Evolutionary conservation across 177 flowering plant genomes (phyloP), one percentile per base, ranked within the genome.

Genomic region (Tripterygium wilfordii): DNA sequence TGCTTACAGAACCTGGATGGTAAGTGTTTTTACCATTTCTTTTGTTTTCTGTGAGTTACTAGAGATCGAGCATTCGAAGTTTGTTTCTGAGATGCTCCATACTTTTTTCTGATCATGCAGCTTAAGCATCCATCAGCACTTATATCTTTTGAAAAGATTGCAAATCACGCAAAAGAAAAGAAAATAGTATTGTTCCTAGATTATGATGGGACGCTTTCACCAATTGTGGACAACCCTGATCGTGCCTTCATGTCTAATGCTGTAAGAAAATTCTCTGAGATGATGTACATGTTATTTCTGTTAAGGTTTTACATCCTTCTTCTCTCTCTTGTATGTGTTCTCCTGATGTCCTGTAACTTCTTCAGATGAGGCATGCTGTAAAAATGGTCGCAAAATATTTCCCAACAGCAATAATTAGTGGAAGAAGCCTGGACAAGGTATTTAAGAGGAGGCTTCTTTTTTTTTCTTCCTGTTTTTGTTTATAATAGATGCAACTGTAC

Each of bases 141-240:
- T 38, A 19, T 38, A 29, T 64, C 70, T 6, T 78, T 81, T 60
- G 88, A 81, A 53, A 59, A 71, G 62, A 69, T 81, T 10, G 39
- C 57, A 14, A 60, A 54, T 8, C 37, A 20, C 58, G 85, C 85
- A 14, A 66, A 74, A 51, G 84, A 74, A 20, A 83, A 78, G 64
- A 70, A 64, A 39, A 63, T 83, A 45, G 85, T 72, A 7, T 45
- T 84, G 57, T 84, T 84, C 61, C 44, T 84, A 63, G 92, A 84
- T 42, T 84, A 84, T 66, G 92, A 84, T 50, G 88, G 92, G 32
- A 84, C 92, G 12, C 76, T 84, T 31, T 79, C 92, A 23, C 88
- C 85, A 12, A 84, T 84, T 33, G 85, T 81, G 13, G 82, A 84
- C 41, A 66, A 84, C 47, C 92, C 92, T 49, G 83, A 81, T 38